Evolutionary conservation across 345 rosid species (phyloP).

Genomic region (Eucalyptus albens): DNA sequence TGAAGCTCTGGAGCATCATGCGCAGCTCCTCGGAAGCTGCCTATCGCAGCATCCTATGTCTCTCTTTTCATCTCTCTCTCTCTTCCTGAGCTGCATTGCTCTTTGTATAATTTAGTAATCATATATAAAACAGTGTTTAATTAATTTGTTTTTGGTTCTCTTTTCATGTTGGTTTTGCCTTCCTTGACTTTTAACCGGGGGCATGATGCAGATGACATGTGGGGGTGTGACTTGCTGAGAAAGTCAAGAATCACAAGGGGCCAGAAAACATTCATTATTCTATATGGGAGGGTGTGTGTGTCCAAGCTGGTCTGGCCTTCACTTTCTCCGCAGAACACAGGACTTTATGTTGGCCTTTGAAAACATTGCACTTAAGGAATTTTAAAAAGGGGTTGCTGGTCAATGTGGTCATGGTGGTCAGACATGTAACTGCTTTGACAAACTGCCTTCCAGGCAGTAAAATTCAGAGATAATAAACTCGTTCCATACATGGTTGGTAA

Average conservation of each 20-base stretch:
- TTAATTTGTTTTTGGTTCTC: neutral
- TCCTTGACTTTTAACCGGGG: neutral
- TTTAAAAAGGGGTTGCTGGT: neutral
- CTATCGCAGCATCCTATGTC: neutral
- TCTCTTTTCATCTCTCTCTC: neutral
- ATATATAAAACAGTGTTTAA: neutral
- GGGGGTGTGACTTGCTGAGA: slow-evolving; percentile 1
- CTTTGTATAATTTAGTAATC: neutral
- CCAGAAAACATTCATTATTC: neutral
- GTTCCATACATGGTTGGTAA: neutral
- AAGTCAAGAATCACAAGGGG: neutral
- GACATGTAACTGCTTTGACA: neutral
- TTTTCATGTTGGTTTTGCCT: neutral
- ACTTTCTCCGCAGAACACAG: neutral
- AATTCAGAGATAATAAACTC: neutral
- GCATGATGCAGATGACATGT: neutral
- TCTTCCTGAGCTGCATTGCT: neutral
- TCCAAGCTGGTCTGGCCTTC: neutral
- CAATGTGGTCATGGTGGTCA: neutral
- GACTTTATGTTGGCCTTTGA: neutral
- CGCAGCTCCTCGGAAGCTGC: neutral
- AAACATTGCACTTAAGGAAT: neutral
- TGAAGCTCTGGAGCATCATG: neutral
- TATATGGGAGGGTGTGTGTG: neutral
- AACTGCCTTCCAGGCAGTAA: neutral